Percentiles rank a stretch among this genome's conserved stretches.
phyloP scores from a whole-genome alignment of 768 basidiomycete genomes.

The Auriscalpium orientale region DNA sequence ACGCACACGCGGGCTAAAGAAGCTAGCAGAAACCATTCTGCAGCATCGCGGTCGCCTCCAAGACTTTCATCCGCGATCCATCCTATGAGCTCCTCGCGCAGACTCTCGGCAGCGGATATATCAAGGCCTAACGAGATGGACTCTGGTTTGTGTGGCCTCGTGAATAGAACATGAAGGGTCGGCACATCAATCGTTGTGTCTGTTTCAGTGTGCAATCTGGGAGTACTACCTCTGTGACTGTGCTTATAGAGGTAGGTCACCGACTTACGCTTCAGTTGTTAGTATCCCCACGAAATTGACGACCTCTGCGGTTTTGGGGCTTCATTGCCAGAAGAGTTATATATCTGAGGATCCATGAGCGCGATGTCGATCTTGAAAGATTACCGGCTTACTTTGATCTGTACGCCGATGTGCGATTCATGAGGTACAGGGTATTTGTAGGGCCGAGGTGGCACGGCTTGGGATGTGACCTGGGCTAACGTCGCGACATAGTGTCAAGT shows the following conservation, averaged over 20 bases:
- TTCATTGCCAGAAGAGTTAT: constrained; percentile 38
- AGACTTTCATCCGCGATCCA: constrained; percentile 73
- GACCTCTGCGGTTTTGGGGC: constrained; percentile 54
- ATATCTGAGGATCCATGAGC: constrained; percentile 39
- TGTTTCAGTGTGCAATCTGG: constrained; percentile 29
- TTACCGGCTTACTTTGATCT: constrained; percentile 49
- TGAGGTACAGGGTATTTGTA: constrained; percentile 62
- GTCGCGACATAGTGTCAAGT: no score
- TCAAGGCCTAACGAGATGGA: constrained; percentile 20
- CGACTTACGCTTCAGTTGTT: constrained; percentile 53
- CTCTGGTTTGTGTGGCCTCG: constrained; percentile 36
- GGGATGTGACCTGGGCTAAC: no score
- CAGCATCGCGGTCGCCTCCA: constrained; percentile 58
- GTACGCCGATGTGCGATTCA: constrained; percentile 54
- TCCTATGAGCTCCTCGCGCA: constrained; percentile 48
- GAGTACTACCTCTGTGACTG: background rate
- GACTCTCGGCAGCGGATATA: constrained; percentile 13
- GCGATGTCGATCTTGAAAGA: background rate
- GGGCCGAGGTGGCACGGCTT: constrained; percentile 22
- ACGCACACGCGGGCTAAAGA: constrained; percentile 58
- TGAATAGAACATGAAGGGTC: constrained; percentile 64
- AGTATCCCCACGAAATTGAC: constrained; percentile 70
- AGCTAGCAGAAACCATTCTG: constrained; percentile 68
- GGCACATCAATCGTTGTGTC: constrained; percentile 38
- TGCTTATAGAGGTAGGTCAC: background rate